Evolutionary conservation across 2,329 filamentous ascomycete genomes (phyloP), one percentile per base, ranked within the genome.

Genomic region (Metarhizium sp.): DNA sequence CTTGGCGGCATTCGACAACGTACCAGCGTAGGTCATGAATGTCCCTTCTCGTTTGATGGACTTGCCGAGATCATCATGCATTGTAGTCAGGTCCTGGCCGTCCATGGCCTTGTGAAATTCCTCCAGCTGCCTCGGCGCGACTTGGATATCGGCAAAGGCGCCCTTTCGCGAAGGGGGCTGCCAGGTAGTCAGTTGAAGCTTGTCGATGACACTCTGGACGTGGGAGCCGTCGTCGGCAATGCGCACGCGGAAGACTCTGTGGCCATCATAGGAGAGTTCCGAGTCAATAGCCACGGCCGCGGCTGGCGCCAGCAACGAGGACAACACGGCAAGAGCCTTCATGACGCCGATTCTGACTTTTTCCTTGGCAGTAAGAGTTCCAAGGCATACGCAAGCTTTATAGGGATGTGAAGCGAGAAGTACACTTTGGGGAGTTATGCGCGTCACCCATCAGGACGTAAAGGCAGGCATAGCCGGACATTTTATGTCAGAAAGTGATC

Each of bases 231-330:
- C 64, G 52, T 71, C 61, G 40, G 67, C 57, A 13, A 66, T 66
- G 6, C 69, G 63, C 20, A 77, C 63, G 16, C 73, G 72, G 54
- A 72, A 70, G n/a, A 74, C 74, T 57, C 74, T 73, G 65, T 72
- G 74, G 5, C 74, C 74, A 54, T 72, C 64, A 55, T 77, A 78
- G 0, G 69, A 70, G 4, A 72, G 63, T 25, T 47, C 45, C 5
- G 30, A 29, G 1, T 34, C 11, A 6, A 47, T 30, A 1, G 43
- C 30, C 8, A 36, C 25, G 42, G 51, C 43, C 8, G 42, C 20
- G 4, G 18, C 51, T 4, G 42, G 30, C 5, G 29, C 43, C 30
- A 53, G 8, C 18, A 53, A 29, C 6, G 16, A 5, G 32, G 34
- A 50, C 11, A 45, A 20, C 2, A 46, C 2, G 2, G 43, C 18